Evolutionary conservation across 2,329 filamentous ascomycete genomes (phyloP).

Genomic region (Aspergillus fructus): DNA sequence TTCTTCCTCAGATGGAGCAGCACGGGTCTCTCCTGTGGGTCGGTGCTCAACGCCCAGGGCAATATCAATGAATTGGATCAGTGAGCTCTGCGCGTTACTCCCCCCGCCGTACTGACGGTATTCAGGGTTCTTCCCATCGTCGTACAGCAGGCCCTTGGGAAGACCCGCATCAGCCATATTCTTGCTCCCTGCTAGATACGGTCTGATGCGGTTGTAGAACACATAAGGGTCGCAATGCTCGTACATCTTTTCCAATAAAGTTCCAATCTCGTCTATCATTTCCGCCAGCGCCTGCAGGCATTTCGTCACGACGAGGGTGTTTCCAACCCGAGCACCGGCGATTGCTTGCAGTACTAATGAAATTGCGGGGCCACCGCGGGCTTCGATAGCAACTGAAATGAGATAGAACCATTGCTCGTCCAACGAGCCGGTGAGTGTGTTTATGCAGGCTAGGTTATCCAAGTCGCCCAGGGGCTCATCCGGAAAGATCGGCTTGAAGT

Average conservation of each 20-base stretch:
- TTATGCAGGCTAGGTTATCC: slow-evolving; percentile 82
- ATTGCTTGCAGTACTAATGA: slow-evolving; percentile 88
- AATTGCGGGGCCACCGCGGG: slow-evolving; percentile 81
- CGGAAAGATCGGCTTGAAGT: slow-evolving; percentile 88
- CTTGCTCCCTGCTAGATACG: slow-evolving; percentile 92
- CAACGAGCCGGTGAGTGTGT: slow-evolving; percentile 88
- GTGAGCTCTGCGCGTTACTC: slow-evolving; percentile 93
- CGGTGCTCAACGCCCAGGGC: slow-evolving; percentile 85
- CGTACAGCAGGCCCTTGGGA: slow-evolving; percentile 82
- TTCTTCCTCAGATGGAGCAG: slow-evolving; percentile 43
- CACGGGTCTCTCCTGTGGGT: slow-evolving; percentile 70
- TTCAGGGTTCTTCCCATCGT: slow-evolving; percentile 66
- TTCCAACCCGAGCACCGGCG: slow-evolving; percentile 68
- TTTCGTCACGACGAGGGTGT: slow-evolving; percentile 69
- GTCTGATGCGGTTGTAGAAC: slow-evolving; percentile 95
- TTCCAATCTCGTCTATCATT: slow-evolving; percentile 78
- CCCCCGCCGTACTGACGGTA: slow-evolving; percentile 89
- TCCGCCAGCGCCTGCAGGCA: slow-evolving; percentile 83
- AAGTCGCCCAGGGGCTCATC: slow-evolving; percentile 79
- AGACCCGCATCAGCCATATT: slow-evolving; percentile 96
- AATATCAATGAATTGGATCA: slow-evolving; percentile 97
- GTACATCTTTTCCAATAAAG: slow-evolving; percentile 82
- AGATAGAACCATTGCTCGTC: slow-evolving; percentile 99
- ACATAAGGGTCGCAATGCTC: slow-evolving; percentile 92
- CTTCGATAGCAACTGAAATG: slow-evolving; percentile 92